phyloP scores from a whole-genome alignment of 371 early-diverging fungal genomes.

The Haplosporangium sp. region DNA sequence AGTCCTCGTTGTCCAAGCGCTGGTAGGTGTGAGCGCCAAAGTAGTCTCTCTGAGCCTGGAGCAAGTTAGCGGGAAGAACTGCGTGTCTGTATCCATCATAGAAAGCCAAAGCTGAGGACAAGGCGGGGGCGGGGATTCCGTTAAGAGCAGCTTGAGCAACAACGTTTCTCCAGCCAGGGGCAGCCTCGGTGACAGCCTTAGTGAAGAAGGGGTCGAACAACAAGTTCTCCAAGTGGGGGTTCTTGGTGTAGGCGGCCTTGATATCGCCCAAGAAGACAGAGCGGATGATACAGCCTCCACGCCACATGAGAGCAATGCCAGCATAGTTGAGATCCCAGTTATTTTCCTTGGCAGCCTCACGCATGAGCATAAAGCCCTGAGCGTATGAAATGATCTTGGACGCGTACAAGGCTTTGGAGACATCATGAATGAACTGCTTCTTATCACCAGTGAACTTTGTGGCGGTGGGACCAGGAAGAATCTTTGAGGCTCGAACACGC shows the following conservation, averaged over 20 bases:
- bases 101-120: slow-evolving; percentile 94
- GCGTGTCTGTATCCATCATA: slow-evolving; percentile 96
- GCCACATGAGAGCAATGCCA: slow-evolving; percentile 98
- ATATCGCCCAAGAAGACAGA: slow-evolving; percentile 95
- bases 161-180: slow-evolving; percentile 92
- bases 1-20: slow-evolving; percentile 78
- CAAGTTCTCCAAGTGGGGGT: slow-evolving; percentile 89
- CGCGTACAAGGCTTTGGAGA: slow-evolving; percentile 95
- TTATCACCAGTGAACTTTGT: slow-evolving; percentile 84
- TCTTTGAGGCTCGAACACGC: slow-evolving; percentile 90
- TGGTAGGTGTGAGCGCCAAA: slow-evolving; percentile 99
- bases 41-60: slow-evolving; percentile 98
- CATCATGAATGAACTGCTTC: slow-evolving; percentile 85
- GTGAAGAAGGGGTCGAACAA: slow-evolving; percentile 96
- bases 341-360: slow-evolving; percentile 92
- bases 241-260: slow-evolving; percentile 91
- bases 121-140: slow-evolving; percentile 94
- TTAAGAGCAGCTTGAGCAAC: slow-evolving; percentile 83
- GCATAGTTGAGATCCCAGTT: slow-evolving; percentile 97
- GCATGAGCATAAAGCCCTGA: slow-evolving; percentile 99
- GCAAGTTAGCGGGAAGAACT: slow-evolving; percentile 93
- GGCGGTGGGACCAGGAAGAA: slow-evolving; percentile 78
- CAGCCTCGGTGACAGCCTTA: slow-evolving; percentile 85
- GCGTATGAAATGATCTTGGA: slow-evolving; percentile 98
- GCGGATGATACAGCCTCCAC: slow-evolving; percentile 99